Evolutionary conservation across 2,329 filamentous ascomycete genomes (phyloP), one percentile per base, ranked within the genome.

Genomic region (Fusarium longipes): DNA sequence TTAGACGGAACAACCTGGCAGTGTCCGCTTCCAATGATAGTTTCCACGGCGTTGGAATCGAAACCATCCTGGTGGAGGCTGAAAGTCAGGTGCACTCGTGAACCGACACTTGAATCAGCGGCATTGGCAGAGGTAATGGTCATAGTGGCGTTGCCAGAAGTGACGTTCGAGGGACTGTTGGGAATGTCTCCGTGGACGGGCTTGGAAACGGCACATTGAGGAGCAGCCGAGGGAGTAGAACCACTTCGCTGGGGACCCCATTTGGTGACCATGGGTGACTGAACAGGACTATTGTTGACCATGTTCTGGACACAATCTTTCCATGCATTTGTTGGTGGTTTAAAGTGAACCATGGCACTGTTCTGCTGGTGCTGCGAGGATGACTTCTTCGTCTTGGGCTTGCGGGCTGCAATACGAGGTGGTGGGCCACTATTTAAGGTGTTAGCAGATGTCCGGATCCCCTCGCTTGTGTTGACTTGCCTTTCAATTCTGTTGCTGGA

Each of bases 1-100:
- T 58, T 65, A 3, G 36, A 25, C 18, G 68, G 53, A 4, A 73
- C 45, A 10, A 69, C 30, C 22, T 65, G 40, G 25, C 73, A 73
- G 6, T 55, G 5, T 6, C 70, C 71, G 4, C 44, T 54, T 12
- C 63, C 67, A 17, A 76, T 29, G 8, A 67, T 12, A 3, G 57
- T 54, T 11, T 74, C 70, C 2, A 24, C 27, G 14, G 17, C 38
- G 17, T 40, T 12, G 18, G 25, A 40, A 8, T 51, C 39, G 5
- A 35, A 27, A 3, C 20, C 22, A 35, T 24, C 14, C 47, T 39
- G 6, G 25, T 18, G 11, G 25, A 49, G 45, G n/a, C 35, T 27
- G 12, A 52, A 63, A 8, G 11, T n/a, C 10, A 57, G 24, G 24
- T 11, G 17, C 12, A 18, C 12, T 8, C 15, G 44, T 12, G 45